A percentile compares a stretch with the other conserved stretches of the same genome.
Conservation (phyloP, 306 rosid genomes). For the Prunus salicina region DNA sequence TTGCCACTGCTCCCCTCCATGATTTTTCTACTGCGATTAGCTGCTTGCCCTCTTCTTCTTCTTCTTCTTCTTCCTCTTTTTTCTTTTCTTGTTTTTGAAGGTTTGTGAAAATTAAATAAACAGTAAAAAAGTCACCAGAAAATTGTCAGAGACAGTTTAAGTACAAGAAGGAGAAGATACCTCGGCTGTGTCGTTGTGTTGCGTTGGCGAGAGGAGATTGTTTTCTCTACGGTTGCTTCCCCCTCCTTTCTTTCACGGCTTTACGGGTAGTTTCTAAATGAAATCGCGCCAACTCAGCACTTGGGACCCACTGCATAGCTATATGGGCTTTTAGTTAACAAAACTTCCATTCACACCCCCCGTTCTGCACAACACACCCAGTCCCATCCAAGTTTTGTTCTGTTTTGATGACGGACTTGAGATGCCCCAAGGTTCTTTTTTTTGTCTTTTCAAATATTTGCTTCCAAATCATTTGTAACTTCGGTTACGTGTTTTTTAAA, state of each 20-base stretch:
- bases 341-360: too few relatives aligned
- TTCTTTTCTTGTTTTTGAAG: neutral
- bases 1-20: constrained; percentile 39
- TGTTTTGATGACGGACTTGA: too few relatives aligned
- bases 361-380: too few relatives aligned
- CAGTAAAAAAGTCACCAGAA: neutral
- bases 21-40: constrained; percentile 9
- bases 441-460: too few relatives aligned
- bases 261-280: neutral
- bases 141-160: neutral
- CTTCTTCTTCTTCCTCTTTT: neutral
- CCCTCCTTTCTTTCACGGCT: neutral
- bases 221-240: neutral
- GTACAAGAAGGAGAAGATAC: neutral
- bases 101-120: neutral
- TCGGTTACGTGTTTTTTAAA: too few relatives aligned
- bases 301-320: neutral
- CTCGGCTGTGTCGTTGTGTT: neutral
- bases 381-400: too few relatives aligned
- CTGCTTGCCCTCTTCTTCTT: neutral
- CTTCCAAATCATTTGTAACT: too few relatives aligned
- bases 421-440: too few relatives aligned
- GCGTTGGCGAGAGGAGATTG: neutral
- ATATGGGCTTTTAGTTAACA: too few relatives aligned
- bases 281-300: neutral